Evolutionary conservation across 140 eudicot genomes (phyloP).

Genomic region (Oenanthe javanica): DNA sequence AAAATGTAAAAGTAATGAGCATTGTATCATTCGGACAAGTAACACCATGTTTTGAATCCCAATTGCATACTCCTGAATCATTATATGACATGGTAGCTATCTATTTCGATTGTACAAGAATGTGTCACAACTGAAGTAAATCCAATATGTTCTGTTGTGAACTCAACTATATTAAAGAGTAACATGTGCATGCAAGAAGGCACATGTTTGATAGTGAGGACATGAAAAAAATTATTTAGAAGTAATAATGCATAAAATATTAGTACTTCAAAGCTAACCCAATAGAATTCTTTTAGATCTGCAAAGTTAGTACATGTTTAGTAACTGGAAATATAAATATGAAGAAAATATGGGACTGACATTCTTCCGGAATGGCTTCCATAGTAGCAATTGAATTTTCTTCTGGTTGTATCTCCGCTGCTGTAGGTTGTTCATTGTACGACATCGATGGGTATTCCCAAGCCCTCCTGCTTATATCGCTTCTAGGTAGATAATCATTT

Average conservation of each 20-base stretch:
- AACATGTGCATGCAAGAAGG: background rate
- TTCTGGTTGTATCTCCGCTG: constrained; percentile 32
- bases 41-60: background rate
- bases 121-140: background rate
- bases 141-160: background rate
- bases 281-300: background rate
- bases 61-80: background rate
- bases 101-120: background rate
- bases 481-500: constrained; percentile 39
- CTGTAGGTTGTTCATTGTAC: constrained; percentile 48
- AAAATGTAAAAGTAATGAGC: constrained; percentile 10
- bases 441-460: constrained; percentile 73
- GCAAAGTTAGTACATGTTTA: background rate
- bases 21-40: background rate
- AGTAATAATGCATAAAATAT: background rate
- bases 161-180: background rate
- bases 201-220: background rate
- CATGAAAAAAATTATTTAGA: background rate
- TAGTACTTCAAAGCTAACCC: background rate
- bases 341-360: constrained; percentile 40
- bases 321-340: constrained; percentile 11
- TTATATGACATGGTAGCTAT: background rate
- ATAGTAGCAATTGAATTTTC: constrained; percentile 40
- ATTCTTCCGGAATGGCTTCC: constrained; percentile 69
- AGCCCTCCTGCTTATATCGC: constrained; percentile 53